Evolutionary conservation across 306 rosid genomes (phyloP), one percentile per base, ranked within the genome.

Genomic region (Heteromeles arbutifolia): DNA sequence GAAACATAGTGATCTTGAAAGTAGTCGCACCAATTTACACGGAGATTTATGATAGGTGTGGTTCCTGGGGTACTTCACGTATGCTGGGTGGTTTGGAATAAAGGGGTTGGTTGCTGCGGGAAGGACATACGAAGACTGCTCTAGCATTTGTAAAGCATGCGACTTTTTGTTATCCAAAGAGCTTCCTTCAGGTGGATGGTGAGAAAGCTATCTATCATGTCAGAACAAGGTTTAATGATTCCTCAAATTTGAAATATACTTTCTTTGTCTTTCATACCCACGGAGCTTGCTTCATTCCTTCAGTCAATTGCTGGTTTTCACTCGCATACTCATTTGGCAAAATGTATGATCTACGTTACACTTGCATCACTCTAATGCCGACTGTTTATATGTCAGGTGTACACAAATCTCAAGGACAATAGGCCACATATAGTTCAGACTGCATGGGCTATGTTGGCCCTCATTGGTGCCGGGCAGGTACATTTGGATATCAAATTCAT

Each of bases 31-130:
- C 4, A 18, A 6, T 45, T 63, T 21, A 65, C 66, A 19, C n/a
- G 56, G 53, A 74, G 11, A 31, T 53, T 72, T 53, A 22, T 80
- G 18, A 31, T 73, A 82, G 85, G 85, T 82, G 74, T 13, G 85
- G 85, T 69, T 82, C 80, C 3, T 82, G 85, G 85, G 85, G 31
- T 82, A 83, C 80, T 82, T 78, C 77, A 78, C 85, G 41, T 82
- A 82, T 82, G 85, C 80, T 69, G 83, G 85, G 41, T 82, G 85
- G 85, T 82, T 82, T 56, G 85, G 85, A 39, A 78, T 82, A 69
- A 78, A 31, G 66, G 85, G 85, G 50, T 67, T 82, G 74, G 39
- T 78, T 32, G 80, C 82, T 73, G 80, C 83, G 25, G 85, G 85
- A 70, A 82, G 76, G 83, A 78, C 80, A 43, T 82, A 82, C 5